These are phyloP conservation scores for Colletotrichum melonis DNA, from an alignment of 2,329 filamentous ascomycete genomes.

Conservation along the genomic window DNA sequence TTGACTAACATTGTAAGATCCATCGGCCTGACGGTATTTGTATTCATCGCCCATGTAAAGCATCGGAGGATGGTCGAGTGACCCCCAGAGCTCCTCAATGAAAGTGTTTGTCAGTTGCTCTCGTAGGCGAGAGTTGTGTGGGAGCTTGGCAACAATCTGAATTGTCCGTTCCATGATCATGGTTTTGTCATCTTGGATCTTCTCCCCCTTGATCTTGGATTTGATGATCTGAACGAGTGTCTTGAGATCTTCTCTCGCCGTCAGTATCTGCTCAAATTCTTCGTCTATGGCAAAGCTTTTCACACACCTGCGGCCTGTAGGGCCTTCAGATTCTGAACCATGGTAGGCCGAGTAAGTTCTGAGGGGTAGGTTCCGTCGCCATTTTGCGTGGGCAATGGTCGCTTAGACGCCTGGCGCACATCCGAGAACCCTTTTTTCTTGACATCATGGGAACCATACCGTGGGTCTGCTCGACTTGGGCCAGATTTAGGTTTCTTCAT, in stretches of 20 bases:
- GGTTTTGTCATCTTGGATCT: conserved; percentile 78
- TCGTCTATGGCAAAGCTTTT: background rate
- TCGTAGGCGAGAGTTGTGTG: conserved; percentile 70
- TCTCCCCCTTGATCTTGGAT: conserved; percentile 70
- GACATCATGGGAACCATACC: conserved; percentile 30
- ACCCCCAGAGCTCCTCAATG: conserved; percentile 76
- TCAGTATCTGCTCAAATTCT: background rate
- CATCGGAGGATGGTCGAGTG: conserved; percentile 77
- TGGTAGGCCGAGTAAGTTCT: conserved; percentile 59
- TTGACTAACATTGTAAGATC: conserved; percentile 70
- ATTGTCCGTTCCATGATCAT: conserved; percentile 82
- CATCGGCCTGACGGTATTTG: conserved; percentile 76
- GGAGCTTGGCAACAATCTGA: conserved; percentile 74
- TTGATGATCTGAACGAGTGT: conserved; percentile 72
- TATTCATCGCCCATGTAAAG: conserved; percentile 72
- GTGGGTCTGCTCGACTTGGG: conserved; percentile 8
- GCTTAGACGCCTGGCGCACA: conserved; percentile 59
- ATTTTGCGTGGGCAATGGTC: conserved; percentile 72
- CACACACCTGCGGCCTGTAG: conserved; percentile 59
- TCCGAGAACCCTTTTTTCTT: conserved; percentile 41
- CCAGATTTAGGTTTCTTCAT: background rate
- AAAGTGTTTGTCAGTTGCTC: conserved; percentile 74
- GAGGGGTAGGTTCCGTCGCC: conserved; percentile 71
- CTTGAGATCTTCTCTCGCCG: conserved; percentile 62
- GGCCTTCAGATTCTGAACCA: conserved; percentile 68